A percentile compares a stretch with the other conserved stretches of the same genome.
Conservation (phyloP, 2,329 filamentous ascomycete genomes). For the Boeremia lycopersici region DNA sequence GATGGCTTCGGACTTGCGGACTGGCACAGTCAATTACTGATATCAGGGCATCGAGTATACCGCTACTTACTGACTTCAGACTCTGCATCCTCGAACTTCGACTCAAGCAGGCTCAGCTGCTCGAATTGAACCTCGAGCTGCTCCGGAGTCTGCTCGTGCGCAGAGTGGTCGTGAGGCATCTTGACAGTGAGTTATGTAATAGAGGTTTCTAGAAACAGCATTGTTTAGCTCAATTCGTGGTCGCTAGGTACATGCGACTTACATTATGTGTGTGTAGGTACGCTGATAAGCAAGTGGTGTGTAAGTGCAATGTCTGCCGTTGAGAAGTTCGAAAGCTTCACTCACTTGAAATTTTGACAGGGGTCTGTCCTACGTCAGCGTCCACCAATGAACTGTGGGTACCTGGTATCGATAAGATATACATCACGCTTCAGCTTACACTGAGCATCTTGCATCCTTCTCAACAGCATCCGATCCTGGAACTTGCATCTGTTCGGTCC, state of each 20-base stretch:
- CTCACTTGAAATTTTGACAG: conserved; percentile 10
- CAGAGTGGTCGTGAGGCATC: conserved; percentile 31
- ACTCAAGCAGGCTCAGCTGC: conserved; percentile 78
- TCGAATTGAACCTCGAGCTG: conserved; percentile 61
- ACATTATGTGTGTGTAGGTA: conserved; percentile 7
- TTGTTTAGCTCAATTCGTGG: conserved; percentile 9
- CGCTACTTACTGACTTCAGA: conserved; percentile 71
- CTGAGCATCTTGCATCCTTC: not conserved
- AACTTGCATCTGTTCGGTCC: not conserved
- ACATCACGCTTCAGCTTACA: not conserved
- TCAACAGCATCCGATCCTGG: conserved; percentile 8
- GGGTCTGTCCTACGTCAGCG: conserved; percentile 15
- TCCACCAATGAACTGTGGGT: conserved; percentile 11
- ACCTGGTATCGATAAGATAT: conserved; percentile 9
- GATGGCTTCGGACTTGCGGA: conserved; percentile 73
- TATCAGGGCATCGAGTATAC: not conserved
- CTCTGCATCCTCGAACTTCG: conserved; percentile 83
- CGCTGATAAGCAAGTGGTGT: conserved; percentile 10
- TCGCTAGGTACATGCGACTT: conserved; percentile 10
- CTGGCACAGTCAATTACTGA: conserved; percentile 51
- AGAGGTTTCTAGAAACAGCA: conserved; percentile 24
- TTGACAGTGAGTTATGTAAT: conserved; percentile 16
- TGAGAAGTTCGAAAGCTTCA: conserved; percentile 4
- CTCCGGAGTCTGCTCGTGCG: conserved; percentile 24
- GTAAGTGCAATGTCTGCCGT: conserved; percentile 15